A percentile compares a stretch with the other conserved stretches of the same genome.
phyloP scores from a whole-genome alignment of 176 grass and related monocot species.

The Rhynchospora tenuis region DNA sequence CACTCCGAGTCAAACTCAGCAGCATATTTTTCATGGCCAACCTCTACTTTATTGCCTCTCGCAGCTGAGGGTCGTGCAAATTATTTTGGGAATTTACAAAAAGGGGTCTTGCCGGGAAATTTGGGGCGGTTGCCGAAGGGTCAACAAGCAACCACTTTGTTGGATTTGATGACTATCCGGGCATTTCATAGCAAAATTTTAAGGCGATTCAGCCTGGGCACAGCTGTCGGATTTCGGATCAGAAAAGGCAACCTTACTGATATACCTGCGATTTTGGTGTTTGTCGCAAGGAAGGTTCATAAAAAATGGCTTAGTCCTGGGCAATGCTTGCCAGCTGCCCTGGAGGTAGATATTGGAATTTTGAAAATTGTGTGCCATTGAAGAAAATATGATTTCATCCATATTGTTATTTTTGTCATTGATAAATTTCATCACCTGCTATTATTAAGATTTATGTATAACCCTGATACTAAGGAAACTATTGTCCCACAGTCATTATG shows the following conservation, averaged over 20 bases:
- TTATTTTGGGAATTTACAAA: constrained; percentile 94
- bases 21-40: constrained; percentile 99
- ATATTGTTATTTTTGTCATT: too few species aligned
- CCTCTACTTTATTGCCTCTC: constrained; percentile 75
- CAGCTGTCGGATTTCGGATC: constrained; percentile 84
- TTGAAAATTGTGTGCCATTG: background rate
- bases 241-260: constrained; percentile 74
- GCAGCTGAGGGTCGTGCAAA: constrained; percentile 90
- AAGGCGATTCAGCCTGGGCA: constrained; percentile 82
- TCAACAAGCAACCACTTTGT: constrained; percentile 80
- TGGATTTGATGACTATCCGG: constrained; percentile 96
- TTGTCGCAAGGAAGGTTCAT: constrained; percentile 93
- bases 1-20: constrained; percentile 67
- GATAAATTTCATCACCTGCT: too few species aligned
- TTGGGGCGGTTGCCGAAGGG: constrained; percentile 68
- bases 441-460: background rate
- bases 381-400: background rate
- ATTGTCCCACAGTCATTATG: background rate
- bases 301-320: constrained; percentile 70
- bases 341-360: constrained; percentile 52
- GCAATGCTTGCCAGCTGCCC: constrained; percentile 75
- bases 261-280: constrained; percentile 85
- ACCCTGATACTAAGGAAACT: too few species aligned
- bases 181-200: constrained; percentile 98
- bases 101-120: constrained; percentile 79